These are phyloP conservation scores for Rhizoclosmatium globosum DNA, from an alignment of 192 early-diverging fungal species.

Conservation along the genomic window DNA sequence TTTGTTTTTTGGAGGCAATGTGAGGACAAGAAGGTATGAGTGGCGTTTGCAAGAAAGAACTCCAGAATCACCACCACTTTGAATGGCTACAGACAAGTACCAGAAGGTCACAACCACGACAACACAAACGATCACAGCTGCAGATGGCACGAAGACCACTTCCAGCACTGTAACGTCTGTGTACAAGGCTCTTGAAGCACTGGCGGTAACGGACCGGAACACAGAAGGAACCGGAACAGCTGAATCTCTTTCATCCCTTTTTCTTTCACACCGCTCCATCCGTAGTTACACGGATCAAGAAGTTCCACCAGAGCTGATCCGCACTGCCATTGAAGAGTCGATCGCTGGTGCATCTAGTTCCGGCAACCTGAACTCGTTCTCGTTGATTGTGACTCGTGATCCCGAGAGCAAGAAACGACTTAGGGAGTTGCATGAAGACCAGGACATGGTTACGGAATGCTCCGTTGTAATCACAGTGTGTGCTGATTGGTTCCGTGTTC, in stretches of 20 bases:
- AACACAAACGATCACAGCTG: too few relatives aligned
- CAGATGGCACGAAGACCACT: too few relatives aligned
- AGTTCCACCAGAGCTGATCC: conserved; percentile 11
- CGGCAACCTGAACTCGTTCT: conserved; percentile 19
- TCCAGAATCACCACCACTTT: too few relatives aligned
- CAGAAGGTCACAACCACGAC: too few relatives aligned
- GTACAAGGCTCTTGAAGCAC: too few relatives aligned
- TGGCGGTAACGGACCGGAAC: too few relatives aligned
- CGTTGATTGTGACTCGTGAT: conserved; percentile 4
- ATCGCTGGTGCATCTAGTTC: conserved; percentile 5
- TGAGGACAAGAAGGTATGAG: too few relatives aligned
- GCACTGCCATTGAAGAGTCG: neutral
- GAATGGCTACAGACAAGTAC: too few relatives aligned
- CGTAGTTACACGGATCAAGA: conserved; percentile 10
- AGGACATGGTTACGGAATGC: conserved; percentile 19
- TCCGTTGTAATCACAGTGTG: conserved; percentile 17
- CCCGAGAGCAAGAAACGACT: neutral
- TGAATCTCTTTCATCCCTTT: neutral
- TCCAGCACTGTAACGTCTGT: too few relatives aligned
- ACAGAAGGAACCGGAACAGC: too few relatives aligned
- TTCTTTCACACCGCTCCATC: conserved; percentile 10
- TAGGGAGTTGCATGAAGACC: neutral
- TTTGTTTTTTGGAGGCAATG: too few relatives aligned
- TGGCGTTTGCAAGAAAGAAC: too few relatives aligned
- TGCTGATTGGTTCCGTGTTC: conserved; percentile 13